phyloP scores from a whole-genome alignment of 495 filamentous ascomycete species.

The Viridothelium virens region DNA sequence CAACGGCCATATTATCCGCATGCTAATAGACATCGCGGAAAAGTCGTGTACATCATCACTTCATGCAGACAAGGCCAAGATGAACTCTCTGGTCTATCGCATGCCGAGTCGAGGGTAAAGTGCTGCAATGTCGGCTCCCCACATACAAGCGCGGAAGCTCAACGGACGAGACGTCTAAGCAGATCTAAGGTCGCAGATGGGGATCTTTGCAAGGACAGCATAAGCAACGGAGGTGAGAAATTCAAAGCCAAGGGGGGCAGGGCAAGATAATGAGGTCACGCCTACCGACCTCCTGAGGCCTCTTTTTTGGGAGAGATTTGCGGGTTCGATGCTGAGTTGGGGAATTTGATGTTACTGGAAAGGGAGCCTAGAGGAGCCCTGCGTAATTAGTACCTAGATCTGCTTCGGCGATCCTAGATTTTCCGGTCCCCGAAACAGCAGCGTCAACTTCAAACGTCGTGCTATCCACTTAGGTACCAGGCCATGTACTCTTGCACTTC shows the following conservation, averaged over 20 bases:
- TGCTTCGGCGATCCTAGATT: background rate
- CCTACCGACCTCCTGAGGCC: too few species aligned
- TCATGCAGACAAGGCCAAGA: background rate
- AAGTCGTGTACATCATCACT: conserved; percentile 10
- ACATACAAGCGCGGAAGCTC: background rate
- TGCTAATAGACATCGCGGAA: background rate
- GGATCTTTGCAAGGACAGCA: too few species aligned
- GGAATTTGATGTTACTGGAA: background rate
- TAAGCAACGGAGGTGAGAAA: too few species aligned
- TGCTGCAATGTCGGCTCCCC: conserved; percentile 5
- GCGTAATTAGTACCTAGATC: background rate
- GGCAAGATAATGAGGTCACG: too few species aligned
- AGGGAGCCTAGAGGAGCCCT: too few species aligned
- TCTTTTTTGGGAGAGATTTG: too few species aligned
- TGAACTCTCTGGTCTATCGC: background rate
- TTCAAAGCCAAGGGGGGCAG: too few species aligned
- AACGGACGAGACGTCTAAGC: background rate
- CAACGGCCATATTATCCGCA: background rate
- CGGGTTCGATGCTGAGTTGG: background rate
- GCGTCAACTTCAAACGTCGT: background rate
- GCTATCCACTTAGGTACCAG: background rate
- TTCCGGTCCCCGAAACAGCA: background rate
- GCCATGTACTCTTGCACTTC: background rate
- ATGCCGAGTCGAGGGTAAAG: background rate
- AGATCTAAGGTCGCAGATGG: background rate